phyloP scores from a whole-genome alignment of 140 eudicot species.

The Artemisia princeps region DNA sequence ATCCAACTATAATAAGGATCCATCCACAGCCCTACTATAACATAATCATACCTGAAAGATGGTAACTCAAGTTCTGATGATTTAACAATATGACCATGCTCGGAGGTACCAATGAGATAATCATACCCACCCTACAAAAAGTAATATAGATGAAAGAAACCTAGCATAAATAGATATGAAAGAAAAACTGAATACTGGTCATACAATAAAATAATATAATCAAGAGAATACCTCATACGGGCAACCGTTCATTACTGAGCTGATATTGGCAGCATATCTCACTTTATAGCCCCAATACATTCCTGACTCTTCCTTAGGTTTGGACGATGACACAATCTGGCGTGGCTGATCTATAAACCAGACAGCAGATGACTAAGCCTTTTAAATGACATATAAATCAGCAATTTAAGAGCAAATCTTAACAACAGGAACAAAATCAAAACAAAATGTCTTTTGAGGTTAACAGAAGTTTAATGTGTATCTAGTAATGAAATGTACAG shows the following conservation, averaged over 20 bases:
- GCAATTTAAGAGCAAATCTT: neutral
- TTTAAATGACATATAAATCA: neutral
- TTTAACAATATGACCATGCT: constrained; percentile 67
- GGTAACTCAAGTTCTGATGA: constrained; percentile 80
- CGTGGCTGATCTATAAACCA: constrained; percentile 44
- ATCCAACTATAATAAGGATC: neutral
- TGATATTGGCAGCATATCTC: constrained; percentile 78
- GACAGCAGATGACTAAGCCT: constrained; percentile 9
- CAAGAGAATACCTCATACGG: constrained; percentile 53
- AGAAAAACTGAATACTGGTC: neutral
- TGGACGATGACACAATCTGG: constrained; percentile 60
- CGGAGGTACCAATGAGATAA: constrained; percentile 88
- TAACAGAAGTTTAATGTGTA: too few species aligned
- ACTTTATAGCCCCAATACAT: constrained; percentile 94
- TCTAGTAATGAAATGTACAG: too few species aligned
- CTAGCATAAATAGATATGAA: neutral
- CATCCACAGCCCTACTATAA: neutral
- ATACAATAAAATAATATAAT: constrained; percentile 2
- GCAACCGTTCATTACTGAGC: constrained; percentile 54
- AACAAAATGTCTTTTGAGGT: too few species aligned
- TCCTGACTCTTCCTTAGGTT: constrained; percentile 70
- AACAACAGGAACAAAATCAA: too few species aligned
- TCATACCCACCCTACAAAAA: constrained; percentile 76
- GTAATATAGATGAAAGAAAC: constrained; percentile 12
- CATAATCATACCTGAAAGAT: constrained; percentile 55